These are phyloP conservation scores for Penicillium chermesinum DNA, from an alignment of 495 filamentous ascomycete genomes.

Conservation along the genomic window DNA sequence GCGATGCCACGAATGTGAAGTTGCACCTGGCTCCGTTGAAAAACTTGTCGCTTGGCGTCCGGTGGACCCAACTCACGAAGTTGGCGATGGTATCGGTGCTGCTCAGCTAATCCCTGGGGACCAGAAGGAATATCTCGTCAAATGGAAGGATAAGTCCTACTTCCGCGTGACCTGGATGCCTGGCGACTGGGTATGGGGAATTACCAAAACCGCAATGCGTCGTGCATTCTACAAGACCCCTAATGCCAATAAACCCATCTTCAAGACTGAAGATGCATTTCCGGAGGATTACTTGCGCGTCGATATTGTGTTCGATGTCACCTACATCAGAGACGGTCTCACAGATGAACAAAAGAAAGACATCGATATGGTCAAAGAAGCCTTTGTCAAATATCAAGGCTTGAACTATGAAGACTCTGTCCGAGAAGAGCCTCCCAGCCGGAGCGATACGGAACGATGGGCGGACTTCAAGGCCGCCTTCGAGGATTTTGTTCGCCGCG, in stretches of 20 bases:
- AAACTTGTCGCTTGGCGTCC: slow-evolving; percentile 85
- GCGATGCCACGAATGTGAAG: slow-evolving; percentile 69
- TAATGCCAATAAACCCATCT: slow-evolving; percentile 57
- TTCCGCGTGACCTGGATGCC: slow-evolving; percentile 77
- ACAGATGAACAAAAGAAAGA: slow-evolving; percentile 35
- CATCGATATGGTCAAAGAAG: slow-evolving; percentile 43
- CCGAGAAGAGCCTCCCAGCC: slow-evolving; percentile 79
- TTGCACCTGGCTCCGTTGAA: slow-evolving; percentile 56
- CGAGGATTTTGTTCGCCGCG: slow-evolving; percentile 72
- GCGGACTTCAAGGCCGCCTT: slow-evolving; percentile 79
- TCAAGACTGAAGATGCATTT: slow-evolving; percentile 72
- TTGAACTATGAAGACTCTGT: slow-evolving; percentile 87
- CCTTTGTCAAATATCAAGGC: slow-evolving; percentile 89
- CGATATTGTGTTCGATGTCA: slow-evolving; percentile 82
- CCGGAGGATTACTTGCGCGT: slow-evolving; percentile 76
- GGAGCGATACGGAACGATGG: slow-evolving; percentile 63
- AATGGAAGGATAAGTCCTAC: slow-evolving; percentile 77
- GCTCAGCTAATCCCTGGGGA: slow-evolving; percentile 59
- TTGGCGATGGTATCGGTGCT: slow-evolving; percentile 37
- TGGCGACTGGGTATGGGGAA: slow-evolving; percentile 85
- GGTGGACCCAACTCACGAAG: slow-evolving; percentile 32
- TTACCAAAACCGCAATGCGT: slow-evolving; percentile 57
- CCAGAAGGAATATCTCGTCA: slow-evolving; percentile 83
- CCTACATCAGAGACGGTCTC: slow-evolving; percentile 45
- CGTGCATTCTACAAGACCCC: slow-evolving; percentile 68